Base-by-base conservation (phyloP, 1,139 yeast genomes). In the Spencermartinsiella ligniputridi region DNA sequence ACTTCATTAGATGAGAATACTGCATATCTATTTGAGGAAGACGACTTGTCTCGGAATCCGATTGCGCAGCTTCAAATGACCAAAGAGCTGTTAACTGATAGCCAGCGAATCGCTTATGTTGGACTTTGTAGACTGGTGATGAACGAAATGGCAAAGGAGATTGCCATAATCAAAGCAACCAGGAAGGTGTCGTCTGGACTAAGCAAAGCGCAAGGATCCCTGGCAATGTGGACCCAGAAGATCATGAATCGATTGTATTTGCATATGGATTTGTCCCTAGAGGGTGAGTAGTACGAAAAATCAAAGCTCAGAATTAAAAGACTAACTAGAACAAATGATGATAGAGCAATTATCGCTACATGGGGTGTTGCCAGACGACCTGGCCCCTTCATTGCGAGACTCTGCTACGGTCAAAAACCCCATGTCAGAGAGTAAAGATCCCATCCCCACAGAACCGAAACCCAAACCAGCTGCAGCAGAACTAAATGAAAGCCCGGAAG, bases 61-160 rank as follows among this genome's bases (percentile, higher is more conserved):
- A 70, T 70, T 8, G 79, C 80, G 38, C 94, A 90, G 46, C 68
- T 92, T 50, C 79, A 80, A 48, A 76, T 92, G 1, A 92, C 97
- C 3, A 88, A 84, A 60, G 76, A 79, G 24, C 78, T 94, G 79
- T 72, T 94, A 24, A 74, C 81, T 2, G 97, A 88, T 20, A 72
- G 83, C 17, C 97, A 94, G 61, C 82, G 87, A 56, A 85, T 90
- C 53, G 97, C 97, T 3, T 94, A 94, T 59, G 84, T 86, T 3
- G 98, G 97, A 0, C 72, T 92, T 11, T 80, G 85, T 17, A 83
- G 86, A 54, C 74, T 94, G 32, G 74, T 85, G 4, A 75, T 82
- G 44, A 85, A 83, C 32, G 87, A 84, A 21, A 79, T 89, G 85
- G 96, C 96, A 8, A 78, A 88, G 1, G 81, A 80, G 9, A 63